Conservation (phyloP, 2,329 filamentous ascomycete species). For the Leptodontidium sp. region DNA sequence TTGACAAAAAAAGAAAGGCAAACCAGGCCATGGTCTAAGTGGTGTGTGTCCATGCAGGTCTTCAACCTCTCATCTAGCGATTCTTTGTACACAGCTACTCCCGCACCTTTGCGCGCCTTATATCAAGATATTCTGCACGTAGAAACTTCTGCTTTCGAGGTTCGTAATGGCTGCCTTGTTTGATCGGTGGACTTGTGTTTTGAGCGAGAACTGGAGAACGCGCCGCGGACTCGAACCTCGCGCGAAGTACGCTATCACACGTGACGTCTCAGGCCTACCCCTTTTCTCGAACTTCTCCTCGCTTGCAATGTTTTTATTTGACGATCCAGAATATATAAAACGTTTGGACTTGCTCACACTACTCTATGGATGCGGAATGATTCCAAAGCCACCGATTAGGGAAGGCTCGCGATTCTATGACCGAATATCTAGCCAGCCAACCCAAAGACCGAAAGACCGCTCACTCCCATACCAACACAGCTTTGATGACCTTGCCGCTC, state of each 20-base stretch:
- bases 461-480: constrained; percentile 31
- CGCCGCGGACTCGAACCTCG: not conserved
- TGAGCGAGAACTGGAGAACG: not conserved
- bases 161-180: not conserved
- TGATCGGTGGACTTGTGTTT: not conserved
- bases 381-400: too few species aligned
- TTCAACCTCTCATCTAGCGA: not conserved
- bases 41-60: not conserved
- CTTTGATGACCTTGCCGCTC: constrained; percentile 35
- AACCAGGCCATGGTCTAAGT: not conserved
- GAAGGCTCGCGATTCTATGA: too few species aligned
- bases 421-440: not conserved
- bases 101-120: not conserved
- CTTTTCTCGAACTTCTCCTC: not conserved
- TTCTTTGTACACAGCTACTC: not conserved
- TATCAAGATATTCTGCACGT: not conserved
- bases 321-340: not conserved
- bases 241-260: not conserved
- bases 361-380: not conserved
- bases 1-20: too few species aligned
- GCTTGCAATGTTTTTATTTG: not conserved
- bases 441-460: not conserved
- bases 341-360: not conserved
- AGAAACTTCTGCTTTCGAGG: too few species aligned
- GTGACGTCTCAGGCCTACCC: not conserved